Evolutionary conservation across 2,329 filamentous ascomycete genomes (phyloP).

Genomic region (Talaromyces sp.): DNA sequence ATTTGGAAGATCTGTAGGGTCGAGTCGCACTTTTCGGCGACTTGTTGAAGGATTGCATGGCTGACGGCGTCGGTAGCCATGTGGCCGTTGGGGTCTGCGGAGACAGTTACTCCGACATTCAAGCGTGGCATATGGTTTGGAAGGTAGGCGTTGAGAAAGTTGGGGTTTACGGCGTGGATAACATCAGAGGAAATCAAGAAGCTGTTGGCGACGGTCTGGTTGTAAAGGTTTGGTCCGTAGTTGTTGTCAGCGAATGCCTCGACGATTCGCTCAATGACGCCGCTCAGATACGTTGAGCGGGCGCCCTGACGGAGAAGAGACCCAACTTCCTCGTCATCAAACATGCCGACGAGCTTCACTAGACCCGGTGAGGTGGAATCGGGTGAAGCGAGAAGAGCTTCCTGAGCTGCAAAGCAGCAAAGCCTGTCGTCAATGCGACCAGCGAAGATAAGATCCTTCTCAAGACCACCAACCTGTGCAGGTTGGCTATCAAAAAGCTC

Average conservation of each 20-base stretch:
- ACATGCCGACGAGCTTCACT: constrained; percentile 88
- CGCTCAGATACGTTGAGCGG: constrained; percentile 80
- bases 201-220: constrained; percentile 83
- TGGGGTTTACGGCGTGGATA: constrained; percentile 90
- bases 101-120: constrained; percentile 81
- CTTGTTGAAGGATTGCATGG: constrained; percentile 72
- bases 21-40: constrained; percentile 71
- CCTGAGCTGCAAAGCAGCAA: constrained; percentile 87
- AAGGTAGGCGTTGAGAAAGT: constrained; percentile 82
- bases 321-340: constrained; percentile 96
- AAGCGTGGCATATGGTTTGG: constrained; percentile 81
- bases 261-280: constrained; percentile 75
- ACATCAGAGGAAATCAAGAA: constrained; percentile 94
- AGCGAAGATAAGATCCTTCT: constrained; percentile 91
- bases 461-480: constrained; percentile 76
- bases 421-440: constrained; percentile 97
- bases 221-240: constrained; percentile 59
- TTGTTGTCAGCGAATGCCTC: constrained; percentile 55
- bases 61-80: constrained; percentile 94
- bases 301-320: constrained; percentile 88
- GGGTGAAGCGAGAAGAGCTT: constrained; percentile 72
- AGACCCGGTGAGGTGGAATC: constrained; percentile 54
- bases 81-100: constrained; percentile 83
- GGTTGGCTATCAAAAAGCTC: constrained; percentile 92
- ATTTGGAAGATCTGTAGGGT: constrained; percentile 90